These are phyloP conservation scores for Geoglossum glabrum DNA, from an alignment of 495 filamentous ascomycete species.

Conservation along the genomic window DNA sequence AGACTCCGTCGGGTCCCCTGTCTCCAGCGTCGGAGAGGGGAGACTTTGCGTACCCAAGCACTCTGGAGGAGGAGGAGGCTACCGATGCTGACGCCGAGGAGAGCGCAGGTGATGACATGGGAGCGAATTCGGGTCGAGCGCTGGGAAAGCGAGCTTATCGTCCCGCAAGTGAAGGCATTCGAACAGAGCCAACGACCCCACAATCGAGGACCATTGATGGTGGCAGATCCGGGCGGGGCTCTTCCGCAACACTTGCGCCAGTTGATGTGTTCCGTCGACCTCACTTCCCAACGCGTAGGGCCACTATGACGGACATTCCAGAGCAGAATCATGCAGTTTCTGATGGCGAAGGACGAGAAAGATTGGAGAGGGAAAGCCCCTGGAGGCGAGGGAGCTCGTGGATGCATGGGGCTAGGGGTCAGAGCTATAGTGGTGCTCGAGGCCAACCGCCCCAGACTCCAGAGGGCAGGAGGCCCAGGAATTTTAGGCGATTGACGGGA, in stretches of 20 bases:
- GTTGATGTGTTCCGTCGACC: conserved; percentile 28
- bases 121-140: background rate
- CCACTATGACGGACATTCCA: conserved; percentile 45
- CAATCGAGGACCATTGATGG: conserved; percentile 16
- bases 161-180: conserved; percentile 14
- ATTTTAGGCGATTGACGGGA: conserved; percentile 56
- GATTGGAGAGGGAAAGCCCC: conserved; percentile 35
- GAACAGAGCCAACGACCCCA: conserved; percentile 44
- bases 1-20: conserved; percentile 4
- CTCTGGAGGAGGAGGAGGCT: conserved; percentile 16
- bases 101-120: conserved; percentile 10
- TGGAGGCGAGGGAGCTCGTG: conserved; percentile 34
- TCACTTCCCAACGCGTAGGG: conserved; percentile 40
- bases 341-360: conserved; percentile 73
- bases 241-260: conserved; percentile 26
- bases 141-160: conserved; percentile 12
- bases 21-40: conserved; percentile 12
- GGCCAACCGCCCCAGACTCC: conserved; percentile 18
- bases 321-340: conserved; percentile 56
- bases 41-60: conserved; percentile 1
- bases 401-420: conserved; percentile 32
- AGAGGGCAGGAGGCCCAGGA: conserved; percentile 43
- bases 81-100: conserved; percentile 22
- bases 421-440: conserved; percentile 30
- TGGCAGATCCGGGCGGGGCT: conserved; percentile 22